These are phyloP conservation scores for Penicillium flavigenum DNA, from an alignment of 495 filamentous ascomycete genomes.

Conservation along the genomic window DNA sequence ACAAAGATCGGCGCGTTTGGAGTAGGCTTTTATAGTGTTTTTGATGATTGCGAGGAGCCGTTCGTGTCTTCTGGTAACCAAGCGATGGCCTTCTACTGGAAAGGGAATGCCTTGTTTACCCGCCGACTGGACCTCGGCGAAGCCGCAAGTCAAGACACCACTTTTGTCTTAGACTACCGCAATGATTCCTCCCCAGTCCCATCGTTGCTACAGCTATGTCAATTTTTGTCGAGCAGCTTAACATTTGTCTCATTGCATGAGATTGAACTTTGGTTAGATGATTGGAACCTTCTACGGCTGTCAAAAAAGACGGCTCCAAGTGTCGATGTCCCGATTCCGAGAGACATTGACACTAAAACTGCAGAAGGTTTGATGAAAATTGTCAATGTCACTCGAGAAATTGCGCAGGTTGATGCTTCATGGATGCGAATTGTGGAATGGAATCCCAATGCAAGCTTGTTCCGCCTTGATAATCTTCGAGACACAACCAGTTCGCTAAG, in stretches of 20 bases:
- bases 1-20: constrained; percentile 99
- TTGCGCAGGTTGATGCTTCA: constrained; percentile 83
- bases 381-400: constrained; percentile 67
- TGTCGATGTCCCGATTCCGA: constrained; percentile 67
- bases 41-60: constrained; percentile 95
- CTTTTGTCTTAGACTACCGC: constrained; percentile 89
- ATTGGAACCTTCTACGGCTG: constrained; percentile 73
- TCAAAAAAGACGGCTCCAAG: constrained; percentile 82
- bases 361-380: constrained; percentile 84
- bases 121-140: constrained; percentile 69
- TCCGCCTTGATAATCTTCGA: constrained; percentile 39
- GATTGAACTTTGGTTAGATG: constrained; percentile 89
- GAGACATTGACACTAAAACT: constrained; percentile 76
- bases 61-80: constrained; percentile 88
- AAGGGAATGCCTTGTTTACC: constrained; percentile 90
- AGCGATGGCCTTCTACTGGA: constrained; percentile 99
- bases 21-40: constrained; percentile 98
- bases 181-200: constrained; percentile 83
- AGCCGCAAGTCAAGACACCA: constrained; percentile 67
- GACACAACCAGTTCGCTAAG: constrained; percentile 61
- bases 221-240: constrained; percentile 91
- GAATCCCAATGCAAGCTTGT: constrained; percentile 58
- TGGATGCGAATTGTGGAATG: constrained; percentile 90
- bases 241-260: constrained; percentile 88
- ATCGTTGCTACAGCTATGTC: constrained; percentile 75